phyloP scores from a whole-genome alignment of 148 eudicot genomes.

The Rhododendron ferrugineum region DNA sequence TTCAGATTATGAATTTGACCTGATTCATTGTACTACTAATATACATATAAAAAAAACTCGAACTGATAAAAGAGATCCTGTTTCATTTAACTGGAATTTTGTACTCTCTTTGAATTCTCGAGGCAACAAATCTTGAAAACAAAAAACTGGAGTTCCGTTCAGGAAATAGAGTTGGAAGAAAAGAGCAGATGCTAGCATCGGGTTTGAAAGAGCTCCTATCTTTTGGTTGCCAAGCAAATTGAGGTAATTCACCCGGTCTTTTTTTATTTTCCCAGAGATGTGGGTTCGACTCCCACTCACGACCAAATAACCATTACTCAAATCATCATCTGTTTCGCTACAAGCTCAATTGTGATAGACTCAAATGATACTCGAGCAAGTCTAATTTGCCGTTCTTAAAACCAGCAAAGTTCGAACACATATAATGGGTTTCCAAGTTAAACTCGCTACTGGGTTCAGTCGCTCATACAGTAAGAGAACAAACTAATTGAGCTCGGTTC shows the following conservation, averaged over 20 bases:
- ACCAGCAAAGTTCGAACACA: not conserved
- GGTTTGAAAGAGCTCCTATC: too few relatives aligned
- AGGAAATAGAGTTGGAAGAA: not conserved
- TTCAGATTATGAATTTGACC: not conserved
- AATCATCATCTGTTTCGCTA: not conserved
- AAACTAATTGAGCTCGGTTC: not conserved
- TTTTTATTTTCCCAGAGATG: too few relatives aligned
- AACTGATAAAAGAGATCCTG: not conserved
- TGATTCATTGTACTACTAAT: too few relatives aligned
- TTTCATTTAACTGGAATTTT: not conserved
- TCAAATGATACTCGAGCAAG: not conserved
- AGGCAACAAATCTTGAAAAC: not conserved
- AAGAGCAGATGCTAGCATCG: too few relatives aligned
- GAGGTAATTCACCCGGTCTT: too few relatives aligned
- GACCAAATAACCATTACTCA: not conserved
- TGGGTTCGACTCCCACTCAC: too few relatives aligned
- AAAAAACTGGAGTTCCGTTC: not conserved
- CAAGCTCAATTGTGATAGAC: not conserved
- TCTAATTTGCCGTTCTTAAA: not conserved
- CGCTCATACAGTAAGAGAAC: not conserved
- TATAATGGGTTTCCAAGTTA: not conserved
- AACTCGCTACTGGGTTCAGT: not conserved
- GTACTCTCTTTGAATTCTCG: not conserved
- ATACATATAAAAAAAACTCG: not conserved
- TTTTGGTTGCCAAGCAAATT: too few relatives aligned